Percentiles rank a stretch among this genome's conserved stretches.
Evolutionary conservation across 75 land plant genomes (phyloP).

Genomic region (Gnetum montanum): DNA sequence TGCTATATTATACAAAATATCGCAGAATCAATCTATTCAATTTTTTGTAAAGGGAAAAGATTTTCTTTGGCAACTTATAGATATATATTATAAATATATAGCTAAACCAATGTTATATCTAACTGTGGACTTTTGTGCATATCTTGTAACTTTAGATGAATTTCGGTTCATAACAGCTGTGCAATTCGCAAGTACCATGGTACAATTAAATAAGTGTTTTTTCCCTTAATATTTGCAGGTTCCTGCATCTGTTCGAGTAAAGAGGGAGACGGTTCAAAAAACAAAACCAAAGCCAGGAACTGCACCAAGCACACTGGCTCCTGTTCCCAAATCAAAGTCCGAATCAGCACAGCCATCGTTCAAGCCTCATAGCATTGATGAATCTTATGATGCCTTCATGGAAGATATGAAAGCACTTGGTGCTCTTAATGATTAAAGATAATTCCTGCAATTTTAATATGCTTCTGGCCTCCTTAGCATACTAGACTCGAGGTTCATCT

Average conservation of each 20-base stretch:
- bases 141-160: no score
- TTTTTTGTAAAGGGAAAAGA: no score
- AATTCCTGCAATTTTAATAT: no score
- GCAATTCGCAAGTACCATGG: background rate
- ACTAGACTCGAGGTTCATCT: no score
- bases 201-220: background rate
- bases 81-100: no score
- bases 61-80: no score
- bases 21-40: no score
- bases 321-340: conserved; percentile 13
- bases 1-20: no score
- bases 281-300: conserved; percentile 59
- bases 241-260: conserved; percentile 95
- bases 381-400: conserved; percentile 85
- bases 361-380: conserved; percentile 78
- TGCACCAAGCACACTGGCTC: conserved; percentile 9
- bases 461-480: no score
- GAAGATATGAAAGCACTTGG: conserved; percentile 99
- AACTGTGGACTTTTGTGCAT: no score
- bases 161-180: no score
- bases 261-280: conserved; percentile 70
- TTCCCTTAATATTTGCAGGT: conserved; percentile 30
- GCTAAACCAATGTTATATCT: no score
- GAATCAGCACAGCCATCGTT: conserved; percentile 21
- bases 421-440: conserved; percentile 55